A percentile compares a stretch with the other conserved stretches of the same genome.
Evolutionary conservation across 2,329 filamentous ascomycete species (phyloP).

Genomic region (Colletotrichum noveboracense): DNA sequence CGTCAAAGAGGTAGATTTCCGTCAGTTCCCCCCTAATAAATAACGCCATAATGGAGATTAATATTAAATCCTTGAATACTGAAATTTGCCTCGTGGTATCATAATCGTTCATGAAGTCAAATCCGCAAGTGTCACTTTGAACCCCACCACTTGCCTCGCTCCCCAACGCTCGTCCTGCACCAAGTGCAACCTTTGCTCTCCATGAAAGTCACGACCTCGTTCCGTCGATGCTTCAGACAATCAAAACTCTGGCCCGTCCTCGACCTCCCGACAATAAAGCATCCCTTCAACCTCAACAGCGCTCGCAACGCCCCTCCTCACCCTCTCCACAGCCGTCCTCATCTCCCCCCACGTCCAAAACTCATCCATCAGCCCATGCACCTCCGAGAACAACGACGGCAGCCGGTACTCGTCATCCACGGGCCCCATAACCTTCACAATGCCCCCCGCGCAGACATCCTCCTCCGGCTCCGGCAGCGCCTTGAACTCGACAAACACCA

Average conservation of each 20-base stretch:
- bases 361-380: conserved; percentile 5
- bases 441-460: not conserved
- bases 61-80: not conserved
- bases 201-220: not conserved
- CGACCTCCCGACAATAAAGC: conserved; percentile 10
- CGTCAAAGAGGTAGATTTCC: not conserved
- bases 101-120: not conserved
- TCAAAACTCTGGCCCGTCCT: not conserved
- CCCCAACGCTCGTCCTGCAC: not conserved
- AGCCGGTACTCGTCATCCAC: conserved; percentile 2
- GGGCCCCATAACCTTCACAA: not conserved
- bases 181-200: not conserved
- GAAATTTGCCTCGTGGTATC: not conserved
- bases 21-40: not conserved
- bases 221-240: not conserved
- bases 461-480: conserved; percentile 8
- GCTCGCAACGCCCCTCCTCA: not conserved
- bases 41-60: not conserved
- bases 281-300: not conserved
- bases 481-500: conserved; percentile 11
- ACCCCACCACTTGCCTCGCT: not conserved
- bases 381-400: conserved; percentile 3
- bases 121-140: not conserved
- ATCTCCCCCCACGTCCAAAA: conserved; percentile 19
- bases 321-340: not conserved